A percentile compares a stretch with the other conserved stretches of the same genome.
Evolutionary conservation across 208 protist species (phyloP).

Genomic region (Lotmaria passim): DNA sequence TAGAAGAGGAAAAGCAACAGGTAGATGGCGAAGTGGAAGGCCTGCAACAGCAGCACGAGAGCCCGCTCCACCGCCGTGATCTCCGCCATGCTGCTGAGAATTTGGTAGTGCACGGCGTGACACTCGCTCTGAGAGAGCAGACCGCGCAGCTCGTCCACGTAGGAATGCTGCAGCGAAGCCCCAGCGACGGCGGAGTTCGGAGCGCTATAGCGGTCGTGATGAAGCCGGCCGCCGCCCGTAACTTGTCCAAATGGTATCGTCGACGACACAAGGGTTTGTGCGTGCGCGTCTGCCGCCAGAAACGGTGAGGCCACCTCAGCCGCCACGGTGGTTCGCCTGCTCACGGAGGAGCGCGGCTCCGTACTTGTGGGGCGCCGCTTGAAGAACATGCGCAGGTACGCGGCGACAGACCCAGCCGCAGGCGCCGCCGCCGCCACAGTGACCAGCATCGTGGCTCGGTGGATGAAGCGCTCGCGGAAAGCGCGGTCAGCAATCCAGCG

Average conservation of each 20-base stretch:
- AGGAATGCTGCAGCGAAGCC: conserved; percentile 22
- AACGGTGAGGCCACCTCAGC: conserved; percentile 33
- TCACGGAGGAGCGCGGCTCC: background rate
- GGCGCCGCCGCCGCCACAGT: conserved; percentile 55
- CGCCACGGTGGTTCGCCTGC: background rate
- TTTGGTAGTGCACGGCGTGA: conserved; percentile 63
- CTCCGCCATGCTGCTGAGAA: conserved; percentile 69
- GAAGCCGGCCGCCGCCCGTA: background rate
- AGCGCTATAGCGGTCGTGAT: conserved; percentile 2
- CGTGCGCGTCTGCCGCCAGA: background rate
- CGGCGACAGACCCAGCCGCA: conserved; percentile 51
- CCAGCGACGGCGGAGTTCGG: conserved; percentile 16
- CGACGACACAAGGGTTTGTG: background rate
- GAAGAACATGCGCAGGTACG: conserved; percentile 57
- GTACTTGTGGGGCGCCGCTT: conserved; percentile 19
- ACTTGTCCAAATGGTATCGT: background rate
- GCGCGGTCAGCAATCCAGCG: conserved; percentile 74
- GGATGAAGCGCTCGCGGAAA: conserved; percentile 78
- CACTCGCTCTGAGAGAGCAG: conserved; percentile 67
- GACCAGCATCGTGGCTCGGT: conserved; percentile 81
- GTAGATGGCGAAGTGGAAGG: conserved; percentile 57
- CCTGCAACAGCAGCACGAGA: conserved; percentile 56
- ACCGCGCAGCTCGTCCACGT: conserved; percentile 53
- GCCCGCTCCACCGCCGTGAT: conserved; percentile 58
- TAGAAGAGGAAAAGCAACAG: conserved; percentile 56